Evolutionary conservation across 2,329 filamentous ascomycete genomes (phyloP).

Genomic region (Sclerotinia spermophila): DNA sequence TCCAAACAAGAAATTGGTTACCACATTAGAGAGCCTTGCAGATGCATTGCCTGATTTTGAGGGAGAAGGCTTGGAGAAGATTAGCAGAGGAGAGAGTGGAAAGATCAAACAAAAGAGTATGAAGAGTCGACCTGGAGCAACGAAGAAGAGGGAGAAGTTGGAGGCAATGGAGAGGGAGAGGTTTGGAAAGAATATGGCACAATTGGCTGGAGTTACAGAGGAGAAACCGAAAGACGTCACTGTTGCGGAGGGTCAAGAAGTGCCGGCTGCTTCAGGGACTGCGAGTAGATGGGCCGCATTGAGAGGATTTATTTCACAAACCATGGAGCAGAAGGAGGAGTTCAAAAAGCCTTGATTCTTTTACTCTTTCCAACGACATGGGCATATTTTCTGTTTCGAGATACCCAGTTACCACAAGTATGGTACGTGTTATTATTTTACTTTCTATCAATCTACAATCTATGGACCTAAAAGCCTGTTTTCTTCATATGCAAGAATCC

Average conservation of each 20-base stretch:
- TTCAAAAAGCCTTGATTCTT: constrained; percentile 45
- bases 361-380: not conserved
- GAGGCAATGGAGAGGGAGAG: constrained; percentile 78
- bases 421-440: constrained; percentile 17
- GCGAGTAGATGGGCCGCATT: constrained; percentile 74
- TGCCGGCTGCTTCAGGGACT: constrained; percentile 38
- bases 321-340: constrained; percentile 83
- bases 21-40: constrained; percentile 70
- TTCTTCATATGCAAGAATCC: not conserved
- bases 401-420: constrained; percentile 19
- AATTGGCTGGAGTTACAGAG: constrained; percentile 45
- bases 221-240: constrained; percentile 17
- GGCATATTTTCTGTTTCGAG: constrained; percentile 8
- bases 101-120: constrained; percentile 73
- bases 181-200: constrained; percentile 79
- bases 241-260: constrained; percentile 20
- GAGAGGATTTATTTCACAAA: constrained; percentile 70
- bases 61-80: constrained; percentile 40
- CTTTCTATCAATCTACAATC: not conserved
- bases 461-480: not conserved
- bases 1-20: constrained; percentile 72
- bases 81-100: constrained; percentile 46
- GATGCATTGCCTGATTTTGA: constrained; percentile 68
- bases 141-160: constrained; percentile 78
- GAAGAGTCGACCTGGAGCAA: constrained; percentile 69